These are phyloP conservation scores for Mucor indicus DNA, from an alignment of 371 early-diverging fungal genomes.

Conservation along the genomic window DNA sequence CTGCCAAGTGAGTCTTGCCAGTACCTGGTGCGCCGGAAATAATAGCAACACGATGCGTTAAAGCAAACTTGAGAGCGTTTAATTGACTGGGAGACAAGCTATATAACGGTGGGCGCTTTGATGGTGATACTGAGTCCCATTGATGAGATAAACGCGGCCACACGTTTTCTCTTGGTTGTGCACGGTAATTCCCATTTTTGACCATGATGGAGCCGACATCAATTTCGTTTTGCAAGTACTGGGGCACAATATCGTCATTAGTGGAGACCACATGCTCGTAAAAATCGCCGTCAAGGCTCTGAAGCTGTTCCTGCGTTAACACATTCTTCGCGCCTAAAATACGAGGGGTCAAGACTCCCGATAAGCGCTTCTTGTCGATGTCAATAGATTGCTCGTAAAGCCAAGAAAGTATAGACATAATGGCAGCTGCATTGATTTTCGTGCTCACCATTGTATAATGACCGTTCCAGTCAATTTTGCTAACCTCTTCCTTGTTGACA, in stretches of 20 bases:
- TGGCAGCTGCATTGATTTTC: constrained; percentile 17
- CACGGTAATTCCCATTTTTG: constrained; percentile 1
- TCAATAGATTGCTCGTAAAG: constrained; percentile 5
- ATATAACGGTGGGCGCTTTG: constrained; percentile 21
- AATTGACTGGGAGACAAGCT: constrained; percentile 33
- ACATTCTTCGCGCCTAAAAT: constrained; percentile 9
- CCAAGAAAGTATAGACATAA: constrained; percentile 25
- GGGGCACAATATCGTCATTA: constrained; percentile 18
- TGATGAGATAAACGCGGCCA: constrained; percentile 24
- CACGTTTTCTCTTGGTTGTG: constrained; percentile 4
- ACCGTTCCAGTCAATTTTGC: constrained; percentile 10
- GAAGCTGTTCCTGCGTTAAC: neutral
- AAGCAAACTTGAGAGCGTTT: constrained; percentile 26
- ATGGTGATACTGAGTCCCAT: neutral
- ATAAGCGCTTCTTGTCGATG: constrained; percentile 8
- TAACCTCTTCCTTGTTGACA: constrained; percentile 6
- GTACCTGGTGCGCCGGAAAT: constrained; percentile 40
- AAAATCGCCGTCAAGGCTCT: constrained; percentile 1
- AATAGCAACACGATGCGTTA: constrained; percentile 32
- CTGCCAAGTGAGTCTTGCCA: constrained; percentile 37
- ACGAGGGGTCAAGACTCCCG: constrained; percentile 9
- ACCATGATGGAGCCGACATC: constrained; percentile 31
- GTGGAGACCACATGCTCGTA: neutral
- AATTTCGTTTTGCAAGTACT: constrained; percentile 24
- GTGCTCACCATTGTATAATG: constrained; percentile 19